These are phyloP conservation scores for Astrothelium subdiscretum DNA, from an alignment of 495 filamentous ascomycete genomes.

Conservation along the genomic window DNA sequence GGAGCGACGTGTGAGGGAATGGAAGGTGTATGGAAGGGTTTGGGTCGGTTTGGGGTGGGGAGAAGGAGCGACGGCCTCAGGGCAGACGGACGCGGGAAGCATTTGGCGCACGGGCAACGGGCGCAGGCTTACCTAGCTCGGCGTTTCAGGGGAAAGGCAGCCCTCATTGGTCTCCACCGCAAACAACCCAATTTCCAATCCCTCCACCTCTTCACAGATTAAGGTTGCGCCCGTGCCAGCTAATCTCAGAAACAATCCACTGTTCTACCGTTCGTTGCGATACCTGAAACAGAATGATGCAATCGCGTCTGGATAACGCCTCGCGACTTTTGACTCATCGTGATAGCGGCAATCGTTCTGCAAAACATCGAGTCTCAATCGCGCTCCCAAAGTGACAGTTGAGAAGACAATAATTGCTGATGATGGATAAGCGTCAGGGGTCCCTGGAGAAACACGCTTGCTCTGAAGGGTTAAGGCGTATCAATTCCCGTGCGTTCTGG, in stretches of 20 bases:
- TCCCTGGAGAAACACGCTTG: background rate
- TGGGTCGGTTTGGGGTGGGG: background rate
- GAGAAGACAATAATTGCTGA: no score
- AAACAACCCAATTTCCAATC: constrained; percentile 1
- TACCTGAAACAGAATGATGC: background rate
- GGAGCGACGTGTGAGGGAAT: background rate
- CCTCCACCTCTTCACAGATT: background rate
- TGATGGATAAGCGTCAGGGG: no score
- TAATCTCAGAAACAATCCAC: background rate
- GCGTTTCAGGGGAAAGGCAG: background rate
- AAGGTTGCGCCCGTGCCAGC: background rate
- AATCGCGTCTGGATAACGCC: background rate
- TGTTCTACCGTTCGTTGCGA: background rate
- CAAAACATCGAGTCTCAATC: no score
- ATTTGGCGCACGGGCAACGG: background rate
- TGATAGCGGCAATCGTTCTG: no score
- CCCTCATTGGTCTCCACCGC: background rate
- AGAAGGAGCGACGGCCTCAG: background rate
- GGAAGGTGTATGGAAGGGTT: background rate
- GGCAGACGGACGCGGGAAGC: background rate
- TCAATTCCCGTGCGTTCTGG: no score
- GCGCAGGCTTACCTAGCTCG: background rate
- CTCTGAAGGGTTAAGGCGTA: no score
- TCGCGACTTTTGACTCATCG: background rate
- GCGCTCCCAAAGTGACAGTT: no score